Evolutionary conservation across 257 asterid species (phyloP).

Genomic region (Nicotiana paniculata): DNA sequence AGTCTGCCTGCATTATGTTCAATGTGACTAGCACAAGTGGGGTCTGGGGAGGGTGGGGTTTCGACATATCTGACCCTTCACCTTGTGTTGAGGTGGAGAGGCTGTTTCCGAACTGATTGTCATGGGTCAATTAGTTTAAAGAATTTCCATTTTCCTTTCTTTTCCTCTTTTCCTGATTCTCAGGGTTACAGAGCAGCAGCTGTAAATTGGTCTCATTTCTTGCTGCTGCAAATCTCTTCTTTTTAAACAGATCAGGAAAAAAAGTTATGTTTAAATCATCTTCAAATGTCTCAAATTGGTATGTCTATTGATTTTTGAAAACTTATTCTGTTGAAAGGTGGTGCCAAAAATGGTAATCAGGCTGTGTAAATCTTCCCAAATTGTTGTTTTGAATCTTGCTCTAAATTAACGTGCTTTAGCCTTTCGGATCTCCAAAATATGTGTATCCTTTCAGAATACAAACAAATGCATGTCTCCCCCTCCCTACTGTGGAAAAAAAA

Average conservation of each 20-base stretch:
- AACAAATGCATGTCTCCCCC: conserved; percentile 1
- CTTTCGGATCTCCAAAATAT: background rate
- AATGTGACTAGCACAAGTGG: background rate
- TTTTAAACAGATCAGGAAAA: background rate
- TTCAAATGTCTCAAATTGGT: background rate
- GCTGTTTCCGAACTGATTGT: background rate
- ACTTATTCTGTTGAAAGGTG: conserved; percentile 8
- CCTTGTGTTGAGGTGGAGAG: no score
- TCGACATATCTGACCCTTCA: no score
- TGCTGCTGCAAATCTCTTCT: background rate
- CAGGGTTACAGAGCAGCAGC: background rate
- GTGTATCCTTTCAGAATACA: background rate
- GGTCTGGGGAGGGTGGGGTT: no score
- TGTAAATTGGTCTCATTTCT: background rate
- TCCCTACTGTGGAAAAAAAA: background rate
- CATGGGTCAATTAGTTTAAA: background rate
- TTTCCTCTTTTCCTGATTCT: background rate
- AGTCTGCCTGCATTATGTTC: background rate
- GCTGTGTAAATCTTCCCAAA: background rate
- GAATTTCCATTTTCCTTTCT: background rate
- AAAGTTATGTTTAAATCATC: background rate
- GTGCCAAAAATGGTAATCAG: background rate
- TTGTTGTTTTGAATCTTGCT: background rate
- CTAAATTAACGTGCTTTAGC: background rate
- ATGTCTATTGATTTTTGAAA: background rate